Evolutionary conservation across 1,284 basidiomycete species (phyloP).

Genomic region (Malassezia furfur): DNA sequence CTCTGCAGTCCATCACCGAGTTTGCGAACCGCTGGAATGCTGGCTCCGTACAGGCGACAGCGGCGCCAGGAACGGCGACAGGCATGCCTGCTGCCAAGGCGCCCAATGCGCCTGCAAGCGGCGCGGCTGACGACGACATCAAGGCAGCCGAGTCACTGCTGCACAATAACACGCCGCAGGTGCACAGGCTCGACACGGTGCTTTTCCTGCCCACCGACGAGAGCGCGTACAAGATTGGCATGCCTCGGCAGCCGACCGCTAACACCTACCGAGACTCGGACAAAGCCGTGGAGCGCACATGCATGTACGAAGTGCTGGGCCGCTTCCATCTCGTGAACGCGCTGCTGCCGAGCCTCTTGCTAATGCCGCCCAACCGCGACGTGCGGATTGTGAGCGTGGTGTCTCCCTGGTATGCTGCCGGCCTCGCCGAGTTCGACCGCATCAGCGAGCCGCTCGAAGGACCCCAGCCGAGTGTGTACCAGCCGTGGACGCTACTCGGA

Average conservation of each 20-base stretch:
- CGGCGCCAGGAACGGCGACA: background rate
- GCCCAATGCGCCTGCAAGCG: background rate
- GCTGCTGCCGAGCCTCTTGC: conserved; percentile 28
- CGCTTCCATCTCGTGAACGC: conserved; percentile 37
- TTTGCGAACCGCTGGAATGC: conserved; percentile 34
- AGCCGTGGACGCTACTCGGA: conserved; percentile 21
- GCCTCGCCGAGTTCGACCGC: conserved; percentile 23
- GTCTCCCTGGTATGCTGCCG: conserved; percentile 39
- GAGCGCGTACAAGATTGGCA: conserved; percentile 5
- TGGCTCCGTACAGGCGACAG: conserved; percentile 6
- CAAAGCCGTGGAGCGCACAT: conserved; percentile 7
- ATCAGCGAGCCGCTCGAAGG: conserved; percentile 13
- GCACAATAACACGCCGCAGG: background rate
- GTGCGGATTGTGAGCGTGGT: conserved; percentile 32
- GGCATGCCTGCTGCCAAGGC: background rate
- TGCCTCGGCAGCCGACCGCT: background rate
- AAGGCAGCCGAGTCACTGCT: background rate
- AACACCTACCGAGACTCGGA: background rate
- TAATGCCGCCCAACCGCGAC: conserved; percentile 31
- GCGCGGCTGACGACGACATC: background rate
- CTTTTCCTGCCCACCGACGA: conserved; percentile 18
- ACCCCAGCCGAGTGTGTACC: conserved; percentile 1
- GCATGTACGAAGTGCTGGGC: conserved; percentile 25
- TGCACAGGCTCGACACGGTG: conserved; percentile 18
- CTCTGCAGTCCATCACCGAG: conserved; percentile 20